Evolutionary conservation across 768 basidiomycete species (phyloP).

Genomic region (Phaffia tasmanica): DNA sequence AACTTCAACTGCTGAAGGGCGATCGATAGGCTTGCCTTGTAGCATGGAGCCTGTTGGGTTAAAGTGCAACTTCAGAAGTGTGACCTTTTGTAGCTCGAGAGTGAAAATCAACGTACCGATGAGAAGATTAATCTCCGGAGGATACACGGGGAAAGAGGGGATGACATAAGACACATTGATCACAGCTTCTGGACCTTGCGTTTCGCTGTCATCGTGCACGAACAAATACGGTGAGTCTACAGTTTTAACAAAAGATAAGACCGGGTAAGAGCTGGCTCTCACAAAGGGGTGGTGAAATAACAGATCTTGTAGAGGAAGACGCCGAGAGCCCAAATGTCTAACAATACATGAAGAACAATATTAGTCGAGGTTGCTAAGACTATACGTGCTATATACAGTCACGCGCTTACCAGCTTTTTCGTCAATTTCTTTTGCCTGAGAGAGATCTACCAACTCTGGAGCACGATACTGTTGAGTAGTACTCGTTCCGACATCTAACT

Average conservation of each 20-base stretch:
- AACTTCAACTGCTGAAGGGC: constrained; percentile 79
- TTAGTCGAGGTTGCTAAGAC: background rate
- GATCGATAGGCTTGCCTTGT: constrained; percentile 71
- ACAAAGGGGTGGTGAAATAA: constrained; percentile 95
- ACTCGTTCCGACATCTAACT: constrained; percentile 82
- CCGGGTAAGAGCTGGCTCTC: background rate
- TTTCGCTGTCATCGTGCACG: constrained; percentile 45
- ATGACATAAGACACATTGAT: constrained; percentile 91
- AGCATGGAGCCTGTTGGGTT: constrained; percentile 68
- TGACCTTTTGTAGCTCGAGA: constrained; percentile 26
- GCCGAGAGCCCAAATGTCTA: constrained; percentile 93
- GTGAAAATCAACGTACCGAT: constrained; percentile 50
- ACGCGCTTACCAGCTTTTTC: constrained; percentile 56
- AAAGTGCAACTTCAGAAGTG: constrained; percentile 16
- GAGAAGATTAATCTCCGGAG: constrained; percentile 63
- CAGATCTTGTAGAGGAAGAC: constrained; percentile 96
- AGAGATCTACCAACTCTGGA: constrained; percentile 93
- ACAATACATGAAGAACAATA: constrained; percentile 3
- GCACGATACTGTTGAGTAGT: constrained; percentile 96
- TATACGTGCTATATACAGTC: background rate
- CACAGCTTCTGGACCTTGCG: constrained; percentile 90
- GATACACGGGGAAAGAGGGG: constrained; percentile 79
- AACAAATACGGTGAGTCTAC: background rate
- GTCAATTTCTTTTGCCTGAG: constrained; percentile 68
- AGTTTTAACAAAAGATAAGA: background rate